phyloP scores from a whole-genome alignment of 1,139 yeast species.

The Pneumocystis canis region DNA sequence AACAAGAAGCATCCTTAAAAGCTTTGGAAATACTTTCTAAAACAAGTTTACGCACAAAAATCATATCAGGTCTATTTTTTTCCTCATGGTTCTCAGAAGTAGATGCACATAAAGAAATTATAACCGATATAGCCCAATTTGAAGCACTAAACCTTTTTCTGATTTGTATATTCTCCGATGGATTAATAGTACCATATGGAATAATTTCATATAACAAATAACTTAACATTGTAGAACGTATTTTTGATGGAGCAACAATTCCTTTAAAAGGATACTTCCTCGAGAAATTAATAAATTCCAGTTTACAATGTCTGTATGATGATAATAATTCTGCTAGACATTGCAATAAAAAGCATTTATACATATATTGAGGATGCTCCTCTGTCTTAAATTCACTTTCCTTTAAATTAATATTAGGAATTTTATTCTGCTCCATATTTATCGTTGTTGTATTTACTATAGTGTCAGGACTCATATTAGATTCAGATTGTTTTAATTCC shows the following conservation, averaged over 20 bases:
- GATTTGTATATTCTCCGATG: constrained; percentile 21
- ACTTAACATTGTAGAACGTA: constrained; percentile 63
- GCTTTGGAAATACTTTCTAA: constrained; percentile 56
- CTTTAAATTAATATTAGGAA: constrained; percentile 3
- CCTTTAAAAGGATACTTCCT: constrained; percentile 32
- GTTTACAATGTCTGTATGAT: constrained; percentile 67
- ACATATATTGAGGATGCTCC: constrained; percentile 40
- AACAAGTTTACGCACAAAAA: constrained; percentile 60
- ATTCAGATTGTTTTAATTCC: constrained; percentile 16
- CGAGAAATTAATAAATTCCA: constrained; percentile 67
- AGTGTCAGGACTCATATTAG: constrained; percentile 6
- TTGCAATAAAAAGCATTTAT: constrained; percentile 55
- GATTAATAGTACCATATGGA: constrained; percentile 36
- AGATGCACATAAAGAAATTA: constrained; percentile 39
- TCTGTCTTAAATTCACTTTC: constrained; percentile 18
- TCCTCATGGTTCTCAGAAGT: constrained; percentile 34
- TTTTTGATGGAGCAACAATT: constrained; percentile 29
- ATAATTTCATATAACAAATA: constrained; percentile 61
- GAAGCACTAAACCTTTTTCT: constrained; percentile 27
- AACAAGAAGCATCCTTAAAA: constrained; percentile 35
- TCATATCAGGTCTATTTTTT: constrained; percentile 40
- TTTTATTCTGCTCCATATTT: constrained; percentile 17
- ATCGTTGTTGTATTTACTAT: constrained; percentile 2
- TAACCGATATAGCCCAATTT: constrained; percentile 15
- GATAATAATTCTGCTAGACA: constrained; percentile 55